Conservation (phyloP, 2,329 filamentous ascomycete genomes). For the Scedosporium dehoogii region DNA sequence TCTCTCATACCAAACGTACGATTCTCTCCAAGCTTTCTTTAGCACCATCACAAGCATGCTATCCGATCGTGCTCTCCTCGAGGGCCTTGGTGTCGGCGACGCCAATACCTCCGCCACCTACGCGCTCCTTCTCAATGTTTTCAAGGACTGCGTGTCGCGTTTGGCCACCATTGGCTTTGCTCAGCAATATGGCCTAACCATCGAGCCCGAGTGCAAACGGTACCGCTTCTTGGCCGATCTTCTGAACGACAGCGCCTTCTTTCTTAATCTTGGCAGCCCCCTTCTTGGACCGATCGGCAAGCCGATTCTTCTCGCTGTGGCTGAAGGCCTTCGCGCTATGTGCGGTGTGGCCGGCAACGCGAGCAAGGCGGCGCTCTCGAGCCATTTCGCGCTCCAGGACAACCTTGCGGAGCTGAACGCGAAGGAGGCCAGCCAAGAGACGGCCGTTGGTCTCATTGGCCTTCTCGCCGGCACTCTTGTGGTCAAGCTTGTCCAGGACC, state of each 20-base stretch:
- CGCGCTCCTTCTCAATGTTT: constrained; percentile 70
- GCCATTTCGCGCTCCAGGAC: constrained; percentile 79
- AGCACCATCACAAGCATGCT: constrained; percentile 72
- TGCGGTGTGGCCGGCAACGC: constrained; percentile 88
- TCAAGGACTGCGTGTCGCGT: constrained; percentile 72
- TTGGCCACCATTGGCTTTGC: constrained; percentile 82
- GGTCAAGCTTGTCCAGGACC: constrained; percentile 64
- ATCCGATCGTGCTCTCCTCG: constrained; percentile 71
- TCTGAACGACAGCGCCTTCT: constrained; percentile 78
- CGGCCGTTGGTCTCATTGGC: constrained; percentile 77
- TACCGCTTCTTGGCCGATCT: constrained; percentile 81
- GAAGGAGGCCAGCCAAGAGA: constrained; percentile 92
- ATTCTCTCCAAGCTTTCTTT: constrained; percentile 77
- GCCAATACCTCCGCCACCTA: constrained; percentile 68
- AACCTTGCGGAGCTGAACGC: constrained; percentile 92
- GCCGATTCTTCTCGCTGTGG: constrained; percentile 36
- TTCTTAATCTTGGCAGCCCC: constrained; percentile 77
- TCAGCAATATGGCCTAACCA: constrained; percentile 66
- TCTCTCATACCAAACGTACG: constrained; percentile 58
- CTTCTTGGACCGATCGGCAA: constrained; percentile 49
- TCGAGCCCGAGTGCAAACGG: constrained; percentile 85
- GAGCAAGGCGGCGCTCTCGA: constrained; percentile 81
- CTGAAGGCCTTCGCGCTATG: constrained; percentile 46
- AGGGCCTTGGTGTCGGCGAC: constrained; percentile 74
- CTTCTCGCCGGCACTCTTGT: constrained; percentile 78